Evolutionary conservation across 352 stramenopile species (phyloP), one percentile per base, ranked within the genome.

Genomic region (Globisporangium spiculum): DNA sequence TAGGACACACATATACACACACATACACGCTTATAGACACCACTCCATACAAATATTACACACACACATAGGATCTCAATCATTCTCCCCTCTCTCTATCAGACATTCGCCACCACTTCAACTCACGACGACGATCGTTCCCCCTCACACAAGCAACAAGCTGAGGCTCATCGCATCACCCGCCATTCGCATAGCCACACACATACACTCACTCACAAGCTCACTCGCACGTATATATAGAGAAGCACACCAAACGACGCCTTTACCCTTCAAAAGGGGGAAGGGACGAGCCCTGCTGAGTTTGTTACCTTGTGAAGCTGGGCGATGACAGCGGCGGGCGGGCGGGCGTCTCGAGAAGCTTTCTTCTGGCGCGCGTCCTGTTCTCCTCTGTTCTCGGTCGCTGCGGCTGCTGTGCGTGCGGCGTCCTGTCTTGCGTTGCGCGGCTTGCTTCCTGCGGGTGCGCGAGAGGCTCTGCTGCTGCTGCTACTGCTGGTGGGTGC

Each of bases 381-480:
- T 16, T 46, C 38, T 46, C 36, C 2, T 16, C 38, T 18, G 38
- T 9, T 46, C 14, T 18, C 10, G 2, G 38, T 18, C 14, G 36
- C 36, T 41, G 36, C 36, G 36, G 36, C 36, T 12, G 36, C 36
- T 41, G 38, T 46, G 38, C 14, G 38, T 20, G 38, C 38, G 38
- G 14, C 54, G 54, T 60, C 54, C 27, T 60, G 27, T 60, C 54
- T 22, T 50, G 5, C 30, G 38, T 36, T 58, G 53, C 53, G 53
- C 22, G 10, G 22, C 16, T 24, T 53, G 18, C 46, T 53, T 53
- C 46, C 46, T 60, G 26, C 30, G 18, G 27, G 16, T n/a, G 54
- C 27, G 16, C 38, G 54, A 41, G 53, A 34, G 53, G 24, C 24
- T 38, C 24, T 38, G 54, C 20, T 53, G 18, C 41, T 50, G 41